Conservation (phyloP, 805 yeast genomes). For the Lipomyces sp. region DNA sequence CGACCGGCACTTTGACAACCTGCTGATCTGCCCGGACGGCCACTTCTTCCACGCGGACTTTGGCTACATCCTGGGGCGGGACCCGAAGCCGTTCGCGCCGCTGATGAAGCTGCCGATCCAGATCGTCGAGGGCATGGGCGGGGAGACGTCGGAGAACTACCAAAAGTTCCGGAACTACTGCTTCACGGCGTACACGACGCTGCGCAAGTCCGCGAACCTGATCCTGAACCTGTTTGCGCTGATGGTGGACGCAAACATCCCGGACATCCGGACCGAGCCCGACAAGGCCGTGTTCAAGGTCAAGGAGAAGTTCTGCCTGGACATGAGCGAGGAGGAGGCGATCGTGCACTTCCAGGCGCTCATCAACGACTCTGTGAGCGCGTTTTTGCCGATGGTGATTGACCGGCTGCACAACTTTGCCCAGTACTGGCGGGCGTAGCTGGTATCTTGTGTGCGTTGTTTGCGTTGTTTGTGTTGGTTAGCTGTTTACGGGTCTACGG, state of each 20-base stretch:
- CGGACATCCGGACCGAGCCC: slow-evolving; percentile 82
- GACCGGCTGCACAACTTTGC: slow-evolving; percentile 94
- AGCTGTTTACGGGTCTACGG: no score
- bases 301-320: slow-evolving; percentile 88
- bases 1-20: slow-evolving; percentile 91
- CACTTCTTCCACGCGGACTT: slow-evolving; percentile 97
- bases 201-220: slow-evolving; percentile 84
- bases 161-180: slow-evolving; percentile 87
- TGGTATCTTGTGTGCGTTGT: neutral
- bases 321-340: slow-evolving; percentile 94
- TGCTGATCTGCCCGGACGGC: slow-evolving; percentile 76
- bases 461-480: no score
- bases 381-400: slow-evolving; percentile 89
- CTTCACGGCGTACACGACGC: slow-evolving; percentile 86
- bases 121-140: slow-evolving; percentile 97
- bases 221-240: slow-evolving; percentile 86
- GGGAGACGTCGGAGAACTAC: slow-evolving; percentile 78
- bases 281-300: slow-evolving; percentile 80
- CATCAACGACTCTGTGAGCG: slow-evolving; percentile 91
- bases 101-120: slow-evolving; percentile 96
- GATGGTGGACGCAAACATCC: slow-evolving; percentile 91
- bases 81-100: slow-evolving; percentile 98
- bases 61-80: slow-evolving; percentile 94
- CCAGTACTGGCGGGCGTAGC: slow-evolving; percentile 90
- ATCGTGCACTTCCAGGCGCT: slow-evolving; percentile 89